Base-by-base conservation (phyloP, 2,329 filamentous ascomycete species). In the Keithomyces neogunnii region DNA sequence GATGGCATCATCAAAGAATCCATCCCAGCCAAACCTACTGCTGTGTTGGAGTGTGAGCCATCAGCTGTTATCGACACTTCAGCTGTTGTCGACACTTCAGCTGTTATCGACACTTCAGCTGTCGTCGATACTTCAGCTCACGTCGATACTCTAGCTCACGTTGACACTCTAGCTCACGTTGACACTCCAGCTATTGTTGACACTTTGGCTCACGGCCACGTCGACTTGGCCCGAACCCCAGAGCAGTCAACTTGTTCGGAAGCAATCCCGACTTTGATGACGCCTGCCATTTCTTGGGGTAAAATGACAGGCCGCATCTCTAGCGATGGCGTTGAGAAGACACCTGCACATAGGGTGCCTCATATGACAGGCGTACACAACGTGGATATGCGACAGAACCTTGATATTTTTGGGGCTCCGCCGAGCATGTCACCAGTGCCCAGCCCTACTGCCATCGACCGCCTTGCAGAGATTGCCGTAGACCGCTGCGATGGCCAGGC, bases 301-400 rank as follows among this genome's bases (percentile, higher is more conserved):
- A 48, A 48, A 29, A 51, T 54, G 45, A 55, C 54, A 6, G 56
- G 56, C 5, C 51, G 52, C 11, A 28, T 45, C 10, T 47, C 53
- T 11, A 28, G 26, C 10, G 49, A 55, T 4, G 11, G 10, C 4
- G 45, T 44, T 13, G 46, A 39, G 31, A 44, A 35, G 9, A 53
- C 57, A 11, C 54, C 53, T 3, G 19, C 45, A 39, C 50, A 19
- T 2, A n/a, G 32, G n/a, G 11, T 40, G 8, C 45, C 50, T 5
- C 29, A 51, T n/a, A 55, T 56, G 31, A 55, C 57, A 5, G 60
- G 58, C 8, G 56, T 67, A 8, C 55, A 65, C n/a, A 62, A 63
- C 36, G 63, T 69, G 33, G 67, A 70, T 50, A 62, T 68, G 59
- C 66, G 61, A 4, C 58, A 64, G 47, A 65, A 66, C 6, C 63